A percentile compares a stretch with the other conserved stretches of the same genome.
Evolutionary conservation across 129 eudicot species (phyloP).

Genomic region (Flaveria sonorensis): DNA sequence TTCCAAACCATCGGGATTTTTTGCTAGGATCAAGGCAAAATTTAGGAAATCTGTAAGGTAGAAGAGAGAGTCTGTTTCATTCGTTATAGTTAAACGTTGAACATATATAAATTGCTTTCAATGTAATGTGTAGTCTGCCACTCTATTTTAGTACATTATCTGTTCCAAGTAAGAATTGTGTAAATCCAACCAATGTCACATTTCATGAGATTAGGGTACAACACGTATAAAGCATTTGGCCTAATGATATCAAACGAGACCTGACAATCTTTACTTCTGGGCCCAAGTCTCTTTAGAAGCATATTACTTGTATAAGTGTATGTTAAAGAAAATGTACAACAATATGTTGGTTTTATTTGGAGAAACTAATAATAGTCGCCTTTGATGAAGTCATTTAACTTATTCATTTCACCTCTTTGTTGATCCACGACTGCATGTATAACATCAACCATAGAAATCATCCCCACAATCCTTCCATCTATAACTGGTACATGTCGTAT

Average conservation of each 20-base stretch:
- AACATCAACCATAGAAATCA: conserved; percentile 84
- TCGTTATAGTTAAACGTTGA: neutral
- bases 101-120: neutral
- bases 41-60: conserved; percentile 22
- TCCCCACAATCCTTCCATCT: conserved; percentile 78
- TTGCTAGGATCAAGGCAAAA: conserved; percentile 25
- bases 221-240: neutral
- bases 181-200: neutral
- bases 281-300: conserved; percentile 11
- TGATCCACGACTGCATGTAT: conserved; percentile 81
- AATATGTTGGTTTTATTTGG: conserved; percentile 11
- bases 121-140: neutral
- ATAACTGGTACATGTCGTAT: conserved; percentile 83
- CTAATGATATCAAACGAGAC: neutral
- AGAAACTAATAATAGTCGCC: conserved; percentile 64
- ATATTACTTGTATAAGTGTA: neutral
- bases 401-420: conserved; percentile 75
- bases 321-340: conserved; percentile 20
- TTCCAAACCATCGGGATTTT: conserved; percentile 24
- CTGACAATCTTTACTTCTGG: neutral
- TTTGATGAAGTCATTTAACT: conserved; percentile 64
- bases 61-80: neutral
- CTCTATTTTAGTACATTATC: neutral
- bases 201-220: too few relatives aligned
- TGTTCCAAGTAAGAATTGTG: neutral